Conservation (phyloP, 805 yeast genomes). For the Teunomyces kruisii region DNA sequence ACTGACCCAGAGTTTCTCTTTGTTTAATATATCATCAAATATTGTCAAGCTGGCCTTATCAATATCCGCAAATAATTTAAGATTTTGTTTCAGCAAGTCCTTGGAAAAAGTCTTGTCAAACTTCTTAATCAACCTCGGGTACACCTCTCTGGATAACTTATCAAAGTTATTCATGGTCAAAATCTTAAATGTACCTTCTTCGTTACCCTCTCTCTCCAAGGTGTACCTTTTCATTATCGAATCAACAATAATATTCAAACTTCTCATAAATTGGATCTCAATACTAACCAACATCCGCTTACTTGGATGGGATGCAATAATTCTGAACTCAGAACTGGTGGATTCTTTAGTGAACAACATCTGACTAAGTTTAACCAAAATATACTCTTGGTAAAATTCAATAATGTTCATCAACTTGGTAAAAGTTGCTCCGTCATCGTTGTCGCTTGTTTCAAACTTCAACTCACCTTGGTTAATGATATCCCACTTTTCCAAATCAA, state of each 20-base stretch:
- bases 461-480: conserved; percentile 8
- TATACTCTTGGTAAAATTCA: conserved; percentile 36
- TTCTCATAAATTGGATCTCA: conserved; percentile 46
- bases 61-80: conserved; percentile 41
- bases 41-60: conserved; percentile 41
- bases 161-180: conserved; percentile 46
- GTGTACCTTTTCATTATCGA: conserved; percentile 41
- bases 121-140: conserved; percentile 30
- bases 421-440: conserved; percentile 19
- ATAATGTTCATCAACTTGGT: conserved; percentile 37
- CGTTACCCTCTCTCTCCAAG: conserved; percentile 24
- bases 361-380: conserved; percentile 29
- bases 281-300: conserved; percentile 39
- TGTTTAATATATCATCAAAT: conserved; percentile 38
- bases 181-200: conserved; percentile 34
- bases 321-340: conserved; percentile 20
- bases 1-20: conserved; percentile 36
- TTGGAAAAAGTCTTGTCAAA: conserved; percentile 38
- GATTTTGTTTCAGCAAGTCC: conserved; percentile 34
- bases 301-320: conserved; percentile 38
- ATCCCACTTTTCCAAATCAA: conserved; percentile 45
- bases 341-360: conserved; percentile 23
- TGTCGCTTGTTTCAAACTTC: not conserved
- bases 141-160: conserved; percentile 28
- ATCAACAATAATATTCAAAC: conserved; percentile 40